Evolutionary conservation across 2,329 filamentous ascomycete genomes (phyloP).

Genomic region (Xylogone sp.): DNA sequence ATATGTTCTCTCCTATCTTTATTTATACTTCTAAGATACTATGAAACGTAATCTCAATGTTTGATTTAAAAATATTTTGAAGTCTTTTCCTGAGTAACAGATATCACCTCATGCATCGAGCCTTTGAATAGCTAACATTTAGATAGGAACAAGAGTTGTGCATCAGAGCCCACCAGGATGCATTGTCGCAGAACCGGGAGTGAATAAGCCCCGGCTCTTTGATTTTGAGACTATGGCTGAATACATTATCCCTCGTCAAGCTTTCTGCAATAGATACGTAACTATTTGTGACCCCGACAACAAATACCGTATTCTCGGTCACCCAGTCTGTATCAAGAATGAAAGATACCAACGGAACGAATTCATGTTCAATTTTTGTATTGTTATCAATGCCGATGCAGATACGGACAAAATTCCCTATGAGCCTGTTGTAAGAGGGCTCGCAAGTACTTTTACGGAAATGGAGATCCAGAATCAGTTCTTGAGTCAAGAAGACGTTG

Average conservation of each 20-base stretch:
- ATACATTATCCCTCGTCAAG: slow-evolving; percentile 91
- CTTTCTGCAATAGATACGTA: slow-evolving; percentile 89
- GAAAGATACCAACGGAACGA: slow-evolving; percentile 85
- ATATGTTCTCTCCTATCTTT: background rate
- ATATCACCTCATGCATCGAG: no score
- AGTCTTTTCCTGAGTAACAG: no score
- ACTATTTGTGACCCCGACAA: slow-evolving; percentile 69
- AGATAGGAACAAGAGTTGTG: slow-evolving; percentile 62
- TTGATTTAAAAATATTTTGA: background rate
- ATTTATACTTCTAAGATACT: background rate
- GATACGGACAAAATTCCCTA: slow-evolving; percentile 68
- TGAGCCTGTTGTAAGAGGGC: slow-evolving; percentile 78
- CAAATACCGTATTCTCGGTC: slow-evolving; percentile 76
- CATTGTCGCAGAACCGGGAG: slow-evolving; percentile 48
- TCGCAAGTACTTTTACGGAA: slow-evolving; percentile 81
- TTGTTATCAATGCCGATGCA: slow-evolving; percentile 67
- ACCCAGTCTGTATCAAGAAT: slow-evolving; percentile 82
- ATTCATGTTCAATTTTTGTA: slow-evolving; percentile 97
- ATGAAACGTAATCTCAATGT: no score
- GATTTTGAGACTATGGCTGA: slow-evolving; percentile 83
- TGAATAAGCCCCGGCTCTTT: slow-evolving; percentile 61
- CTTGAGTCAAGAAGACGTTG: slow-evolving; percentile 49
- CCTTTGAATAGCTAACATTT: no score
- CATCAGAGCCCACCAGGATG: slow-evolving; percentile 60
- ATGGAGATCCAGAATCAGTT: slow-evolving; percentile 91